Evolutionary conservation across 2,329 filamentous ascomycete genomes (phyloP).

Genomic region (Xylariaceae sp.): DNA sequence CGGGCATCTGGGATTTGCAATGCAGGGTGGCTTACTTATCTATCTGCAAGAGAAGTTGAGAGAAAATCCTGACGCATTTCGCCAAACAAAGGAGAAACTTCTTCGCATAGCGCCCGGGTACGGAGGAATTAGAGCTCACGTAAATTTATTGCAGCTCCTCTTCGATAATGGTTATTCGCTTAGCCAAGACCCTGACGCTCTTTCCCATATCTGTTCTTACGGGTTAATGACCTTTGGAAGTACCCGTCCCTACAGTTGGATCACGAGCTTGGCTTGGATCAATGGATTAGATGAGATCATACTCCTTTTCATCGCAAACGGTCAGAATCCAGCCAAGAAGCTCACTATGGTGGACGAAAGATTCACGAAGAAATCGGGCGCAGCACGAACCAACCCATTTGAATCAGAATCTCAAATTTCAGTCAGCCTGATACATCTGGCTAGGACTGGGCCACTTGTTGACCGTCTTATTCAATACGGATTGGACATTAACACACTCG

Average conservation of each 20-base stretch:
- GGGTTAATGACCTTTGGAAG: too few species aligned
- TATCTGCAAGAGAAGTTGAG: slow-evolving; percentile 5
- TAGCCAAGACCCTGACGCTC: background rate
- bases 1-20: background rate
- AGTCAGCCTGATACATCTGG: too few species aligned
- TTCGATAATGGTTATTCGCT: slow-evolving; percentile 4
- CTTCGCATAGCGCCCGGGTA: background rate
- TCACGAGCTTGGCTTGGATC: too few species aligned
- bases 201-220: too few species aligned
- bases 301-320: too few species aligned
- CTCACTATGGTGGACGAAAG: too few species aligned
- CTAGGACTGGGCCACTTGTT: background rate
- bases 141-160: background rate
- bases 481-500: background rate
- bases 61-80: slow-evolving; percentile 2
- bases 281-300: too few species aligned
- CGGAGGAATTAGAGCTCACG: background rate
- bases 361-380: too few species aligned
- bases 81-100: slow-evolving; percentile 3
- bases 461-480: slow-evolving; percentile 2
- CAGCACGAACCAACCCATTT: too few species aligned
- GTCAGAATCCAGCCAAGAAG: too few species aligned
- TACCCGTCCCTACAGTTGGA: too few species aligned
- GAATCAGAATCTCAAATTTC: too few species aligned
- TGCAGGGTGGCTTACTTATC: background rate